Evolutionary conservation across 2,329 filamentous ascomycete genomes (phyloP).

Genomic region (Diaporthe sp.): DNA sequence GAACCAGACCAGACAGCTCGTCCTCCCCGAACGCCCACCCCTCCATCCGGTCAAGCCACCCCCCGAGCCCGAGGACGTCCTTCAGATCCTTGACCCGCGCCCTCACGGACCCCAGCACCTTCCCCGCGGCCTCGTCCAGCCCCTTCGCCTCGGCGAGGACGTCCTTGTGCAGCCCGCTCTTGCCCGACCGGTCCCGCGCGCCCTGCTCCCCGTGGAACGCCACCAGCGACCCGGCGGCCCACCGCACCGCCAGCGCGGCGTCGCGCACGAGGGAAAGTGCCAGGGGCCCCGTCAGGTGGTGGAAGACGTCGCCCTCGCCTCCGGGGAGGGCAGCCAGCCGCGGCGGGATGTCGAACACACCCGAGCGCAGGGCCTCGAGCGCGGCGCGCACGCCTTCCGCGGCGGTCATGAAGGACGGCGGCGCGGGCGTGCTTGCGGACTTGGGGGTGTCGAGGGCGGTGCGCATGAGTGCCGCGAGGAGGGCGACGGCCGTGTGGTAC

Average conservation of each 20-base stretch:
- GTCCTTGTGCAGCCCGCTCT: constrained; percentile 51
- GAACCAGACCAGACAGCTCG: constrained; percentile 46
- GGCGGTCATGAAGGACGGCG: constrained; percentile 42
- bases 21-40: constrained; percentile 50
- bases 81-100: constrained; percentile 51
- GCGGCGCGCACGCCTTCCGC: constrained; percentile 34
- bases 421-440: constrained; percentile 21
- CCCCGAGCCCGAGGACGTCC: constrained; percentile 49
- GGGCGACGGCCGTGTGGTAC: constrained; percentile 60
- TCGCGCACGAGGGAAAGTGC: constrained; percentile 53
- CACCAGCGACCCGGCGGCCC: constrained; percentile 50
- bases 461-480: constrained; percentile 53
- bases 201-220: constrained; percentile 51
- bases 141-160: constrained; percentile 51
- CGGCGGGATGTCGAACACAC: constrained; percentile 15
- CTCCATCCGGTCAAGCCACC: constrained; percentile 55
- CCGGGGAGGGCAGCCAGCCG: constrained; percentile 5
- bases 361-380: constrained; percentile 13
- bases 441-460: constrained; percentile 44
- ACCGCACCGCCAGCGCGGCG: constrained; percentile 50
- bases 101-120: constrained; percentile 49
- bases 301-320: constrained; percentile 43
- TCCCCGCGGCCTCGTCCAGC: constrained; percentile 46
- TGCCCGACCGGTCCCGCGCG: constrained; percentile 51
- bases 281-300: constrained; percentile 47